Evolutionary conservation across 2,329 filamentous ascomycete genomes (phyloP).

Genomic region (Emydomyces testavorans): DNA sequence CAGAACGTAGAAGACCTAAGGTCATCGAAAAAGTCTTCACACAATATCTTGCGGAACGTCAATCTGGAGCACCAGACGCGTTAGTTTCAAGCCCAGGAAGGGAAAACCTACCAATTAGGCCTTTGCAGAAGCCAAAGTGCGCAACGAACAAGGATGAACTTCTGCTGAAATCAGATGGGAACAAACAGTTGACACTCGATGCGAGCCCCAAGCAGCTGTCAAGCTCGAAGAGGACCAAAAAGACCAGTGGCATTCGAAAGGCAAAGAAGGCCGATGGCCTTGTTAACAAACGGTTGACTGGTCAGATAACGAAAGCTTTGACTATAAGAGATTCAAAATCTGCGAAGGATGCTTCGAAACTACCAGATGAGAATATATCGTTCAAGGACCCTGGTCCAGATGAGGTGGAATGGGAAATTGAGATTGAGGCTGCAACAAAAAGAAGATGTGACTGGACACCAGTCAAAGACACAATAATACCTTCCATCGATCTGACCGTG

Average conservation of each 20-base stretch:
- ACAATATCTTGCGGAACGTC: not conserved
- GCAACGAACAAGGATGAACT: not conserved
- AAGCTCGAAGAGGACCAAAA: not conserved
- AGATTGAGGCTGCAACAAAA: constrained; percentile 38
- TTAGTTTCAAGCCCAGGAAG: constrained; percentile 6
- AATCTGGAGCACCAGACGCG: not conserved
- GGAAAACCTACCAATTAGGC: constrained; percentile 11
- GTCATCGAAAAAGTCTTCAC: not conserved
- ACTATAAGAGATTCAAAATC: constrained; percentile 13
- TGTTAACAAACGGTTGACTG: constrained; percentile 27
- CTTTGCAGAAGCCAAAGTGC: not conserved
- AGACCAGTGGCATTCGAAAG: constrained; percentile 20
- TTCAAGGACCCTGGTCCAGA: not conserved
- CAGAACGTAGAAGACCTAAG: not conserved
- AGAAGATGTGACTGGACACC: constrained; percentile 60
- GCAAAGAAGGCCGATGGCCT: constrained; percentile 20
- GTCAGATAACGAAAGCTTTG: constrained; percentile 28
- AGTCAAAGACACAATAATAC: constrained; percentile 35
- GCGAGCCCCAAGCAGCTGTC: not conserved
- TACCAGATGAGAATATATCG: not conserved
- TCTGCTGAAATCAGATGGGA: not conserved
- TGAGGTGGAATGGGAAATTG: not conserved
- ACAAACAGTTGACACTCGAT: not conserved
- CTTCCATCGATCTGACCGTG: constrained; percentile 18
- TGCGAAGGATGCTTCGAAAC: not conserved